Base-by-base conservation (phyloP, 2,329 filamentous ascomycete genomes). In the Pseudogymnoascus sp. region DNA sequence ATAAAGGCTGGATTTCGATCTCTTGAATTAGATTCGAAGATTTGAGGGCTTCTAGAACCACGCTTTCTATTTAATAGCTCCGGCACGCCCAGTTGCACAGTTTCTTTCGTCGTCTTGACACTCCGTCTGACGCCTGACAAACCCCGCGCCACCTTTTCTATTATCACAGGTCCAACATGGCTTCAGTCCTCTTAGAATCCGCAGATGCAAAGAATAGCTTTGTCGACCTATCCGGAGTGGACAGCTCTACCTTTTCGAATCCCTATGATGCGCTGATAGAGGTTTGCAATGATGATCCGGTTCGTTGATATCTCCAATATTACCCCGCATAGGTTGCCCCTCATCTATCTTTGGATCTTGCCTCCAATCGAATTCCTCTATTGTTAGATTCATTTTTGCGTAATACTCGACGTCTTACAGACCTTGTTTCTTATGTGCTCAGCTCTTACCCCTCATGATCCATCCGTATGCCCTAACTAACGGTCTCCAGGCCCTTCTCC, bases 211-310 rank as follows among this genome's bases (percentile, higher is more conserved):
- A 60, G 16, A 73, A 72, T 60, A 71, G 67, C n/a, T 72, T 71
- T 61, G 71, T 72, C 60, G 71, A 73, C 60, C 66, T 72, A 14
- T 73, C 71, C 2, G 71, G 71, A 12, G 65, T 72, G n/a, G 66
- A 72, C 52, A 70, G 49, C 29, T 60, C 68, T 43, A 58, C 67
- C 7, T 68, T 66, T 62, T 64, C 64, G 31, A 73, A 73, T 61
- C 70, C 71, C 0, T 73, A 73, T 60, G 70, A 73, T 67, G 72
- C 72, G 16, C 65, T 73, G 49, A 72, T 73, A 23, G 67, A 71
- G 62, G 70, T 69, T n/a, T 72, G 69, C 63, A 37, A 71, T 21
- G 62, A 72, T 64, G 67, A 72, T 62, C 69, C 72, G 43, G 72
- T 72, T 66, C 63, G 63, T 60, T n/a, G 49, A 55, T 55, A 55